A percentile compares a stretch with the other conserved stretches of the same genome.
Evolutionary conservation across 2,329 filamentous ascomycete genomes (phyloP).

Genomic region (Penicillium occitanis): DNA sequence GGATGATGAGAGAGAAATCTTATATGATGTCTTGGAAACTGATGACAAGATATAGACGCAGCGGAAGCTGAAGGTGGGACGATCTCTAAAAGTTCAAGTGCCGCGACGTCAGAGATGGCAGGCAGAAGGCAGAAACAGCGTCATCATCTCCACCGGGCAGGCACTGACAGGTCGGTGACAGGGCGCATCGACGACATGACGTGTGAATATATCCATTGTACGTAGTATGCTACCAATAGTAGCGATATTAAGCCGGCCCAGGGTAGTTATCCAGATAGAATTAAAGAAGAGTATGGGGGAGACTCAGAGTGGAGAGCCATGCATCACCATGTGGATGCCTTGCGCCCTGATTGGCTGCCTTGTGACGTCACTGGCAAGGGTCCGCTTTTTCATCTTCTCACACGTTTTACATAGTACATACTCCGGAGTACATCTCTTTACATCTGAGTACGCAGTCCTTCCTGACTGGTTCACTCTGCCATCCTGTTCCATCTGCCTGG

Average conservation of each 20-base stretch:
- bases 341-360: slow-evolving; percentile 3
- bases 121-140: neutral
- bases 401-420: too few relatives aligned
- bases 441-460: too few relatives aligned
- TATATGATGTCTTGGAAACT: slow-evolving; percentile 11
- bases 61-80: neutral
- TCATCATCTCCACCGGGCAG: slow-evolving; percentile 5
- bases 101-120: slow-evolving; percentile 12
- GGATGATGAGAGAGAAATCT: slow-evolving; percentile 12
- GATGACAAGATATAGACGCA: slow-evolving; percentile 12
- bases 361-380: slow-evolving; percentile 9
- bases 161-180: neutral
- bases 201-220: neutral
- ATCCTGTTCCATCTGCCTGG: neutral
- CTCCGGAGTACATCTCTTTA: too few relatives aligned
- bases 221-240: too few relatives aligned
- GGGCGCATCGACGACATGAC: neutral
- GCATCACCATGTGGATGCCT: neutral
- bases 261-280: too few relatives aligned
- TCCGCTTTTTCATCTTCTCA: neutral
- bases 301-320: neutral
- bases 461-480: neutral
- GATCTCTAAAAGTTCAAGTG: slow-evolving; percentile 1
- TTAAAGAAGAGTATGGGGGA: neutral
- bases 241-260: too few relatives aligned